phyloP scores from a whole-genome alignment of 257 asterid species.

The Solanum piurae region DNA sequence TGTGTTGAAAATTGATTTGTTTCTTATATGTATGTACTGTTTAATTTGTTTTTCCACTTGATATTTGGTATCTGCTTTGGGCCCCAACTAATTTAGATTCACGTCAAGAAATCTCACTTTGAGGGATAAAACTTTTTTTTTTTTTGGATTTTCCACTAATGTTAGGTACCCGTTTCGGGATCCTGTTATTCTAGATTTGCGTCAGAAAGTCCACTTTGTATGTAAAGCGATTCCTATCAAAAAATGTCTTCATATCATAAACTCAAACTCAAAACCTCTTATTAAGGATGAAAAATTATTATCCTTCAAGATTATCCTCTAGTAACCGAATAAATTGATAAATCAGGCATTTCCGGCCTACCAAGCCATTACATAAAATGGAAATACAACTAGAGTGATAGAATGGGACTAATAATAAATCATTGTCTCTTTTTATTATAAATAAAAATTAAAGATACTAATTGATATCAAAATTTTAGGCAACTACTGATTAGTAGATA shows the following conservation, averaged over 20 bases:
- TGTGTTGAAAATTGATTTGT: too few relatives aligned
- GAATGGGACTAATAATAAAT: neutral
- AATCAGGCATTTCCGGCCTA: neutral
- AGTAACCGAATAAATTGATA: neutral
- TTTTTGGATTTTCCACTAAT: neutral
- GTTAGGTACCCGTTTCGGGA: neutral
- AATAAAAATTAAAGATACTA: neutral
- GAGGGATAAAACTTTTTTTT: too few relatives aligned
- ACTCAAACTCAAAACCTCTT: neutral
- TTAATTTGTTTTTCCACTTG: neutral
- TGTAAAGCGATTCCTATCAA: too few relatives aligned
- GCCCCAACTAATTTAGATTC: neutral
- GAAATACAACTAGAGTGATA: neutral
- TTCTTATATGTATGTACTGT: neutral
- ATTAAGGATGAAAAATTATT: neutral
- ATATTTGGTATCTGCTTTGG: neutral
- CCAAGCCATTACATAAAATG: neutral
- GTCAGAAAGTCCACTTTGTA: neutral
- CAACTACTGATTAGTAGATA: neutral
- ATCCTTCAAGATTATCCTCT: neutral
- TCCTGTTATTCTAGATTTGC: neutral
- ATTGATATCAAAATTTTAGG: neutral
- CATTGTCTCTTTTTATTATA: neutral
- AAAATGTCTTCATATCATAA: neutral
- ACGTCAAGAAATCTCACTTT: neutral